Conservation (phyloP, 306 rosid species). For the Glycine soja region DNA sequence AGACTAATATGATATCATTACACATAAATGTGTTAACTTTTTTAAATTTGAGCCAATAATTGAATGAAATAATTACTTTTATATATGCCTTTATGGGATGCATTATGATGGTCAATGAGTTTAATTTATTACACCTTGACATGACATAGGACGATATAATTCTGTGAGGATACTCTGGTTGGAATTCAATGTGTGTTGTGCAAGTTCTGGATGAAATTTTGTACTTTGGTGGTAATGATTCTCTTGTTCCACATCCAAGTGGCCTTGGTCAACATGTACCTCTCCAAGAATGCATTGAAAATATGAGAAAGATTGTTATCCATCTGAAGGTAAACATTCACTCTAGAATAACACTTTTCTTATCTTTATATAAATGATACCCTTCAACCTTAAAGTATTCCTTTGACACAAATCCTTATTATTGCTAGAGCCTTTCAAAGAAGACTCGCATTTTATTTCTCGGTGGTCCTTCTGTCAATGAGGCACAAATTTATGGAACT, state of each 20-base stretch:
- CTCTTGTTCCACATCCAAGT: constrained; percentile 60
- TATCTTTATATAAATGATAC: not conserved
- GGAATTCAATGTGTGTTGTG: constrained; percentile 89
- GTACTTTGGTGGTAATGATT: constrained; percentile 94
- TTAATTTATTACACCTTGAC: constrained; percentile 4
- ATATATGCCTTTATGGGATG: not conserved
- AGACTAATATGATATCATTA: not conserved
- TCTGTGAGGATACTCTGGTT: constrained; percentile 77
- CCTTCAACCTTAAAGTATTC: constrained; percentile 8
- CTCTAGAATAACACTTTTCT: not conserved
- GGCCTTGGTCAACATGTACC: constrained; percentile 75
- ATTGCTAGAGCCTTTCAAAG: constrained; percentile 67
- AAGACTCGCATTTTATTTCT: constrained; percentile 73
- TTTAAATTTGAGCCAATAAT: not conserved
- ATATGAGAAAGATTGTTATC: constrained; percentile 72
- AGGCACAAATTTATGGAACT: constrained; percentile 52
- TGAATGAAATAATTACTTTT: not conserved
- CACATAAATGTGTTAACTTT: not conserved
- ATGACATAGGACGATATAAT: constrained; percentile 70
- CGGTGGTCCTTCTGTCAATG: constrained; percentile 68
- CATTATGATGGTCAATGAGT: constrained; percentile 27
- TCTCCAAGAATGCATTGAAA: constrained; percentile 74
- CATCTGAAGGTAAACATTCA: constrained; percentile 73
- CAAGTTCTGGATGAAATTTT: constrained; percentile 68
- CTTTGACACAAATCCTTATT: constrained; percentile 34